Percentiles rank a stretch among this genome's conserved stretches.
phyloP scores from a whole-genome alignment of 2,329 filamentous ascomycete genomes.

The Falciphora oryzae region DNA sequence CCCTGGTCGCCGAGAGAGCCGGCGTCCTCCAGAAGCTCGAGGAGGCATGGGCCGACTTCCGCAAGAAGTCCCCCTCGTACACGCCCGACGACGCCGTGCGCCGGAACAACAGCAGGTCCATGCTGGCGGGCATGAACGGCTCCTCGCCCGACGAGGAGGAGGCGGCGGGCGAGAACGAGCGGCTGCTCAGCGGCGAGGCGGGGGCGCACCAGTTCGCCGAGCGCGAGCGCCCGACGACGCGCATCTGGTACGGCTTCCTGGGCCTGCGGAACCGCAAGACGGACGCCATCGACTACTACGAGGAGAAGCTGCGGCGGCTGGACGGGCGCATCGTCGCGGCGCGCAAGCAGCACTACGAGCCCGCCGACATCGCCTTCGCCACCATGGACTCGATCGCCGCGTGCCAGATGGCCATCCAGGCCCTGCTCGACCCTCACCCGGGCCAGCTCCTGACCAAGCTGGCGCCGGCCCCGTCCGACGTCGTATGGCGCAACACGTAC shows the following conservation, averaged over 20 bases:
- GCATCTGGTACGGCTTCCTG: conserved; percentile 73
- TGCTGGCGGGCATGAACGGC: background rate
- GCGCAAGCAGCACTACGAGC: conserved; percentile 67
- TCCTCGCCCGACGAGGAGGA: conserved; percentile 30
- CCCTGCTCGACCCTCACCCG: conserved; percentile 84
- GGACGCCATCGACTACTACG: conserved; percentile 92
- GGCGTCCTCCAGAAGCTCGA: conserved; percentile 67
- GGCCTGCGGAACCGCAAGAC: conserved; percentile 65
- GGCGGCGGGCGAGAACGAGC: conserved; percentile 41
- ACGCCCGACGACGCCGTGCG: background rate
- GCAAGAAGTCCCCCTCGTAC: conserved; percentile 2
- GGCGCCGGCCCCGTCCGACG: conserved; percentile 81
- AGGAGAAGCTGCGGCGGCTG: conserved; percentile 72
- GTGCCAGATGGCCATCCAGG: conserved; percentile 92
- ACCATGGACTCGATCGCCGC: conserved; percentile 95
- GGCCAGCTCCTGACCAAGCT: conserved; percentile 78
- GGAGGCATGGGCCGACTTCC: conserved; percentile 58
- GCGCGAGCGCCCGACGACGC: conserved; percentile 57
- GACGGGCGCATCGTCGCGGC: conserved; percentile 69
- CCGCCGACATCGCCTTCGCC: conserved; percentile 85
- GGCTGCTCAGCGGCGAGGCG: conserved; percentile 35
- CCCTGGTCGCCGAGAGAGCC: conserved; percentile 62
- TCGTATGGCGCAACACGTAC: conserved; percentile 96
- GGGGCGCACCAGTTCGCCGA: conserved; percentile 37
- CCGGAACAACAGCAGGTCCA: background rate